Percentiles rank a stretch among this genome's conserved stretches.
Evolutionary conservation across 306 rosid species (phyloP).

Genomic region (Medicago ruthenica): DNA sequence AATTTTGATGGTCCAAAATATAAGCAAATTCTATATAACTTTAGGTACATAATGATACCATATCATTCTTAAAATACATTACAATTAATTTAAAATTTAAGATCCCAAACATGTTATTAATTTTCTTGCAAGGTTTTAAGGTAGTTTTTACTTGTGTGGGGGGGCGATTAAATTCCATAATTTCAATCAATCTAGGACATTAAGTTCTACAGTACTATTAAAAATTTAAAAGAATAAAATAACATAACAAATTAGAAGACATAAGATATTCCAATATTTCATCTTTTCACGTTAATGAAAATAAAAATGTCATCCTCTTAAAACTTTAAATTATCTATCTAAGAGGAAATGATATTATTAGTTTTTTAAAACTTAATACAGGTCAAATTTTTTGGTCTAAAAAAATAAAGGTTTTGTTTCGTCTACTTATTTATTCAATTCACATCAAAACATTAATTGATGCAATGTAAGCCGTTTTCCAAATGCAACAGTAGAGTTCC

Average conservation of each 20-base stretch:
- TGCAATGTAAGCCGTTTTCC: not conserved
- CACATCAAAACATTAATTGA: slow-evolving; percentile 3
- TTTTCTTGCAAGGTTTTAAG: not conserved
- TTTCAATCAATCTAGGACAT: too few relatives aligned
- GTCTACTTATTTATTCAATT: slow-evolving; percentile 1
- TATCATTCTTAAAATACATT: not conserved
- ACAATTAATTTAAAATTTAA: not conserved
- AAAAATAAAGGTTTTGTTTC: not conserved
- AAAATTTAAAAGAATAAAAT: not conserved
- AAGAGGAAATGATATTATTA: slow-evolving; percentile 6
- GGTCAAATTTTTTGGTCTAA: not conserved
- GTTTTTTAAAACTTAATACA: not conserved
- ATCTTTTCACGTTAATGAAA: not conserved
- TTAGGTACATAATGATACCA: not conserved
- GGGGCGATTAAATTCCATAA: too few relatives aligned
- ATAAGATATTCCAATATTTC: not conserved
- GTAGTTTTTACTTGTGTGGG: not conserved
- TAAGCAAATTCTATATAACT: not conserved
- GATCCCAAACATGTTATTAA: not conserved
- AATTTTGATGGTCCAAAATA: not conserved
- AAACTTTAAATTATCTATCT: not conserved
- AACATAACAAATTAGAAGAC: not conserved
- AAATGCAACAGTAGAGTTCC: not conserved
- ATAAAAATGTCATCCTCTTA: too few relatives aligned
- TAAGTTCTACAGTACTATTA: not conserved